Base-by-base conservation (phyloP, 495 filamentous ascomycete species). In the Penicillium crystallinum region DNA sequence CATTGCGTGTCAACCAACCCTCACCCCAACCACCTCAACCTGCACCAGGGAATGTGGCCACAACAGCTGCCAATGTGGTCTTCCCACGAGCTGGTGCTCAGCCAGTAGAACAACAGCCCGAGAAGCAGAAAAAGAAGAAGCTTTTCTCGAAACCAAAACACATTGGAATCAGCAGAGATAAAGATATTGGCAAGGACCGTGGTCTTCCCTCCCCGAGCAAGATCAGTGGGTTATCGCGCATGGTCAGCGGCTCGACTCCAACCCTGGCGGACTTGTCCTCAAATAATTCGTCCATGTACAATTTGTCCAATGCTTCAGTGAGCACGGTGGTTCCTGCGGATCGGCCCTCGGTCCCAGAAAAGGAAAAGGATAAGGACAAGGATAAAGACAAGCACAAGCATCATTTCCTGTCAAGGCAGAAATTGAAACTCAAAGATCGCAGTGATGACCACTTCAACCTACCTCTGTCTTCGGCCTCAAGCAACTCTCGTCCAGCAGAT, bases 371-470 rank as follows among this genome's bases (percentile, higher is more conserved):
- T 10, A 47, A 46, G 29, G 44, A 27, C 41, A 73, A 69, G 38
- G 66, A 68, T 1, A 67, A 69, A 59, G 82, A 88, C 38, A 88
- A 87, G 62, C 82, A 87, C 58, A 85, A 82, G 55, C 84, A 85
- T 56, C 87, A 97, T 61, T 97, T 97, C 64, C 63, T 97, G 45
- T 91, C 89, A 3, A 79, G 93, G 39, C 89, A 95, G 71, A 96
- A 96, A 68, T 80, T 97, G 64, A 97, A 95, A 67, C 70, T 91
- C 18, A 91, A 86, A 59, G 86, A 86, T 46, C 85, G 82, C 0
- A 29, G 33, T 52, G 90, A 95, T 46, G 86, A 91, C 47, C 83
- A 92, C 56, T 68, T 60, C 48, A 77, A 87, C 31, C 79, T 90
- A 2, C 81, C 83, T 2, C 78, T 97, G 1, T 96, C 91, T 0